Conservation (phyloP, 2,329 filamentous ascomycete genomes). For the Alternaria arborescens region DNA sequence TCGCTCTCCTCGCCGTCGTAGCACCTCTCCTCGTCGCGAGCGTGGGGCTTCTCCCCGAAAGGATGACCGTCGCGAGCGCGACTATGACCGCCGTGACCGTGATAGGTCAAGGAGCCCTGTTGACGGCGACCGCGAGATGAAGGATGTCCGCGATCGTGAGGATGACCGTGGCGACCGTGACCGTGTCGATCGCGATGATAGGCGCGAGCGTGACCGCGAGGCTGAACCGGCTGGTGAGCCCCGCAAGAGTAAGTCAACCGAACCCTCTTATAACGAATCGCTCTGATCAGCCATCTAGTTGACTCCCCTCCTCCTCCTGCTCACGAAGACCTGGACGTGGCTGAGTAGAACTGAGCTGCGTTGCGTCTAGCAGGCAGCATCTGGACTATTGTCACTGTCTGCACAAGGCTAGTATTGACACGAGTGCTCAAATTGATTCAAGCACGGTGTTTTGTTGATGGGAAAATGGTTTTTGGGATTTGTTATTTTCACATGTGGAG, state of each 20-base stretch:
- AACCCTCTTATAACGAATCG: conserved; percentile 27
- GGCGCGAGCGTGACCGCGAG: conserved; percentile 64
- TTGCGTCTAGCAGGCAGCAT: conserved; percentile 21
- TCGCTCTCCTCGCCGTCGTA: conserved; percentile 63
- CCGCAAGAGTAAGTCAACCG: conserved; percentile 74
- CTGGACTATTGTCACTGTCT: conserved; percentile 23
- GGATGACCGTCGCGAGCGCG: conserved; percentile 70
- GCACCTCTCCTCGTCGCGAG: conserved; percentile 62
- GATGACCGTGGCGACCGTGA: conserved; percentile 63
- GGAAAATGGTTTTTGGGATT: conserved; percentile 34
- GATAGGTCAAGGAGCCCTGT: conserved; percentile 72
- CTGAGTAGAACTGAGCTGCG: conserved; percentile 65
- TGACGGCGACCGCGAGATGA: conserved; percentile 62
- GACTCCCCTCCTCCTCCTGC: conserved; percentile 78
- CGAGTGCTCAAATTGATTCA: conserved; percentile 31
- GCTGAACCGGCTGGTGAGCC: conserved; percentile 85
- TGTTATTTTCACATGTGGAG: conserved; percentile 36
- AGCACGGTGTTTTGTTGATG: conserved; percentile 35
- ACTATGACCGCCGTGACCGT: conserved; percentile 74
- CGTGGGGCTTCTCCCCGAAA: conserved; percentile 80
- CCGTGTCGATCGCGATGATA: conserved; percentile 57
- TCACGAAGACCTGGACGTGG: conserved; percentile 95
- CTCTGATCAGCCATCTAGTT: conserved; percentile 56
- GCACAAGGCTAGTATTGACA: conserved; percentile 27
- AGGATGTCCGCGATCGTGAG: conserved; percentile 67